These are phyloP conservation scores for Ophioceras dolichostomum DNA, from an alignment of 2,329 filamentous ascomycete genomes.

Conservation along the genomic window DNA sequence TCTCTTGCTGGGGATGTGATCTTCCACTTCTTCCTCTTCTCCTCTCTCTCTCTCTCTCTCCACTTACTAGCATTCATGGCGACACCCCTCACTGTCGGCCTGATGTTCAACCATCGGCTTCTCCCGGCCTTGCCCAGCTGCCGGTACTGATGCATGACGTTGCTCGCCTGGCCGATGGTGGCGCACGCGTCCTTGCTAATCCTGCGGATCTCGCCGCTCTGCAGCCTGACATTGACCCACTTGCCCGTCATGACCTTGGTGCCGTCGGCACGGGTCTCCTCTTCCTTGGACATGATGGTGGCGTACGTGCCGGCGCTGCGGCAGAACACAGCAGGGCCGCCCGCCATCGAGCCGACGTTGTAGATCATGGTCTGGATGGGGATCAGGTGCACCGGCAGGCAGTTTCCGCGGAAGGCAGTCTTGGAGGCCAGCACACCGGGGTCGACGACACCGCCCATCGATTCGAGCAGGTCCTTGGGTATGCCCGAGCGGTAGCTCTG, in stretches of 20 bases:
- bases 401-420: conserved; percentile 91
- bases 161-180: conserved; percentile 89
- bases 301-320: conserved; percentile 90
- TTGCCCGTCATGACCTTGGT: conserved; percentile 53
- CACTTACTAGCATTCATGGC: conserved; percentile 98
- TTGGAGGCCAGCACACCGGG: conserved; percentile 91
- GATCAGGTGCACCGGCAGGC: conserved; percentile 88
- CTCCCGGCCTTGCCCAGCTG: conserved; percentile 93
- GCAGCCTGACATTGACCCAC: conserved; percentile 73
- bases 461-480: conserved; percentile 71
- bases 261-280: conserved; percentile 46
- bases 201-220: conserved; percentile 84
- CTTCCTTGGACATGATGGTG: conserved; percentile 79
- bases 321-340: conserved; percentile 77
- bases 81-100: conserved; percentile 90
- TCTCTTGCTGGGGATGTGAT: too few species aligned
- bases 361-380: conserved; percentile 88
- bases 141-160: conserved; percentile 78
- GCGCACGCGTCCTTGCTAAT: conserved; percentile 89
- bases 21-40: too few species aligned
- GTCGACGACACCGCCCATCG: conserved; percentile 88
- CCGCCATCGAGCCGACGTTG: conserved; percentile 69
- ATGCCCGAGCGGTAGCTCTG: conserved; percentile 89
- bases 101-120: conserved; percentile 84
- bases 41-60: too few species aligned